Conservation (phyloP, 169 alveolate species). For the Theileria orientalis region DNA sequence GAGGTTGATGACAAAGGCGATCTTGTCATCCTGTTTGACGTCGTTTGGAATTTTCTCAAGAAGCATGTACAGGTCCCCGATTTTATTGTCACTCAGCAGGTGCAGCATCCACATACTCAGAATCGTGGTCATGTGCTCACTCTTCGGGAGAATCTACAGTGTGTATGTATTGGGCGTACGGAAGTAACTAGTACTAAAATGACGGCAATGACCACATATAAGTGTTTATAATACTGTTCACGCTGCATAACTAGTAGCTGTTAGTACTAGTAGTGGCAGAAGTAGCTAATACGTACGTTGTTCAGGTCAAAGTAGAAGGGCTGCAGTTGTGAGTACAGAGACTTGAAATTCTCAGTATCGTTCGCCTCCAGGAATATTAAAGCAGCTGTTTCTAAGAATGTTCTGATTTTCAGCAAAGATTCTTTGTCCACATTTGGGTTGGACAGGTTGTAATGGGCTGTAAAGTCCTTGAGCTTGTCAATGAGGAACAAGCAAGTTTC, state of each 20-base stretch:
- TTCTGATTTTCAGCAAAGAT: conserved; percentile 23
- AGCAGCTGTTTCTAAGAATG: conserved; percentile 49
- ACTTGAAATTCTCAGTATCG: conserved; percentile 43
- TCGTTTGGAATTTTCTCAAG: conserved; percentile 64
- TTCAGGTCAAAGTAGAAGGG: conserved; percentile 53
- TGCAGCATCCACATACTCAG: conserved; percentile 68
- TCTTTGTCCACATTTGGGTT: not conserved
- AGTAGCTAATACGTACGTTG: not conserved
- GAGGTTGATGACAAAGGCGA: conserved; percentile 64
- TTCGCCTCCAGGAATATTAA: conserved; percentile 21
- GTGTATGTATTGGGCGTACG: not conserved
- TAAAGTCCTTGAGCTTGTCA: conserved; percentile 24
- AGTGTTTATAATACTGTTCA: not conserved
- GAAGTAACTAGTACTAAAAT: not conserved
- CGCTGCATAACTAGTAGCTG: not conserved
- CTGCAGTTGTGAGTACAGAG: conserved; percentile 41
- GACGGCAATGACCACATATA: not conserved
- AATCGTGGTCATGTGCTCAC: conserved; percentile 57
- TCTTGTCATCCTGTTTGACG: conserved; percentile 18
- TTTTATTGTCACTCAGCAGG: conserved; percentile 66
- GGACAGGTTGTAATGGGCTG: conserved; percentile 13
- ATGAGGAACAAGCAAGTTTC: conserved; percentile 8
- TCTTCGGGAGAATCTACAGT: conserved; percentile 31
- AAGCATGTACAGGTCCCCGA: conserved; percentile 73
- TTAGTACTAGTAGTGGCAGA: not conserved